Evolutionary conservation across 2,329 filamentous ascomycete species (phyloP).

Genomic region (Botrytis hyacinthi): DNA sequence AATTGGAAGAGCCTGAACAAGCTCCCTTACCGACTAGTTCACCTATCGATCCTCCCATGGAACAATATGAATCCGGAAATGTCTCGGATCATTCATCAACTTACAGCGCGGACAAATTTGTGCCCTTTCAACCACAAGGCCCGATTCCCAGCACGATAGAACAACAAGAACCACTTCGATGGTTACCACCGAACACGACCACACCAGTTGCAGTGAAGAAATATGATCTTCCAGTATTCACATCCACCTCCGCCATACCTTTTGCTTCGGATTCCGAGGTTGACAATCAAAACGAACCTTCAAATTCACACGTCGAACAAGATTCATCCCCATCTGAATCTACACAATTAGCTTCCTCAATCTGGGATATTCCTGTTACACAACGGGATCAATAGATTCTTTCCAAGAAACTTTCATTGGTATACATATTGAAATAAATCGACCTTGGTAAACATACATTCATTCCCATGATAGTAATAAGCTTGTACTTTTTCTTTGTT

Average conservation of each 20-base stretch:
- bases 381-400: constrained; percentile 26
- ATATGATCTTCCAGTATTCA: constrained; percentile 37
- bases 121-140: constrained; percentile 57
- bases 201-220: constrained; percentile 33
- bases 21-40: constrained; percentile 33
- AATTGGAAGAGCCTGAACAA: constrained; percentile 28
- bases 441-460: neutral
- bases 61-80: constrained; percentile 9
- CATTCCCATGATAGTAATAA: neutral
- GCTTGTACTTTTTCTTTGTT: constrained; percentile 14
- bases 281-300: constrained; percentile 14
- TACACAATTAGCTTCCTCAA: constrained; percentile 27
- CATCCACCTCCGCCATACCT: constrained; percentile 36
- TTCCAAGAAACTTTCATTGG: neutral
- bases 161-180: constrained; percentile 46
- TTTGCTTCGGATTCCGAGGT: constrained; percentile 27
- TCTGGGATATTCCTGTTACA: constrained; percentile 42
- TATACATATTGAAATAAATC: neutral
- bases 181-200: constrained; percentile 50
- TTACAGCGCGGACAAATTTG: constrained; percentile 45
- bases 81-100: constrained; percentile 12
- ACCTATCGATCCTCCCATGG: constrained; percentile 21
- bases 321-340: constrained; percentile 6
- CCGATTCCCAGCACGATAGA: constrained; percentile 43
- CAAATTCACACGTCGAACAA: constrained; percentile 11